phyloP scores from a whole-genome alignment of 176 grass and related monocot species.

The Olyra latifolia region DNA sequence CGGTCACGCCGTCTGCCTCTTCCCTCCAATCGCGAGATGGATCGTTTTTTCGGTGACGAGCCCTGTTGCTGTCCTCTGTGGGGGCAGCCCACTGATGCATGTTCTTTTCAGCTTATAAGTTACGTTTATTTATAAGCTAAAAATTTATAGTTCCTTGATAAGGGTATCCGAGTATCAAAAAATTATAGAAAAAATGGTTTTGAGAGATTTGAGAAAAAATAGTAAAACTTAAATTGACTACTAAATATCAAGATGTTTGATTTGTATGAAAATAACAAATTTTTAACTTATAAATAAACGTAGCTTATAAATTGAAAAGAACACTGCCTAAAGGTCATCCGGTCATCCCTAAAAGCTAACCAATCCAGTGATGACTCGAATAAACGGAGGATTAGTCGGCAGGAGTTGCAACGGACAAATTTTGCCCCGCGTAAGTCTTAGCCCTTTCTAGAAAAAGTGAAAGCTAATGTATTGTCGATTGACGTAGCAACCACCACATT shows the following conservation, averaged over 20 bases:
- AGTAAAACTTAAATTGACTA: too few relatives aligned
- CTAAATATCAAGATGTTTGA: too few relatives aligned
- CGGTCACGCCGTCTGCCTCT: not conserved
- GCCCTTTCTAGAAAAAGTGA: conserved; percentile 4
- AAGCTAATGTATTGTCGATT: not conserved
- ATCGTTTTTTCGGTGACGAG: not conserved
- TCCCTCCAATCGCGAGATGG: not conserved
- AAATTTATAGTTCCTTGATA: too few relatives aligned
- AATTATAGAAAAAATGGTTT: too few relatives aligned
- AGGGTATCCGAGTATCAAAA: too few relatives aligned
- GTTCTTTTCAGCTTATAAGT: too few relatives aligned
- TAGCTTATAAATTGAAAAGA: too few relatives aligned
- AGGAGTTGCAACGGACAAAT: not conserved
- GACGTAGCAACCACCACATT: not conserved
- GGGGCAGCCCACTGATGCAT: conserved; percentile 40
- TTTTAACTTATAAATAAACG: too few relatives aligned
- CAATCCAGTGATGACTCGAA: conserved; percentile 25
- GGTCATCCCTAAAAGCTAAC: not conserved
- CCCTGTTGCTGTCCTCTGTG: conserved; percentile 38
- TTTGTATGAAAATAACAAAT: too few relatives aligned
- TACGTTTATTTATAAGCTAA: too few relatives aligned
- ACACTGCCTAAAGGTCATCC: too few relatives aligned
- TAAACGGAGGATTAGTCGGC: conserved; percentile 20
- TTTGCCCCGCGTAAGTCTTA: not conserved
- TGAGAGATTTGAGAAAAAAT: too few relatives aligned